These are phyloP conservation scores for Fusarium ramigenum DNA, from an alignment of 2,329 filamentous ascomycete species.

Conservation along the genomic window DNA sequence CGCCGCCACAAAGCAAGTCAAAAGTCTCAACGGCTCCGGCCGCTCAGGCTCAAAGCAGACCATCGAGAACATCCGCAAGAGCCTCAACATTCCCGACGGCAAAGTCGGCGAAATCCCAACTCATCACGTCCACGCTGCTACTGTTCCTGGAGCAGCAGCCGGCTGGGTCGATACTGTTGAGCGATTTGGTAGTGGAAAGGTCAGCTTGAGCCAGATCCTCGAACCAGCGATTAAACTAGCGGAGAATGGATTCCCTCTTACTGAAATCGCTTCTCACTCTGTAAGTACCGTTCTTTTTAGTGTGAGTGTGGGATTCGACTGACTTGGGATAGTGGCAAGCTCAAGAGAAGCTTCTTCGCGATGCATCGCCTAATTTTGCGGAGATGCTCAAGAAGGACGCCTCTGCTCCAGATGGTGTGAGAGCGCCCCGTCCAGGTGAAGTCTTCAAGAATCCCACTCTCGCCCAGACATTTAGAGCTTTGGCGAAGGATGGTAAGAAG, in stretches of 20 bases:
- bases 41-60: constrained; percentile 76
- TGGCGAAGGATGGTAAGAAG: constrained; percentile 83
- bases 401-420: constrained; percentile 71
- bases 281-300: constrained; percentile 58
- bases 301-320: neutral
- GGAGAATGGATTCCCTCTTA: constrained; percentile 90
- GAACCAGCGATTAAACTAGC: constrained; percentile 84
- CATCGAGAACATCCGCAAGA: constrained; percentile 74
- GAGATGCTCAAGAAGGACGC: constrained; percentile 89
- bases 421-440: constrained; percentile 82
- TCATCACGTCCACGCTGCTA: constrained; percentile 80
- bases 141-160: constrained; percentile 88
- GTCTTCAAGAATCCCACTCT: constrained; percentile 87
- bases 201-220: constrained; percentile 80
- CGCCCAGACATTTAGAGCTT: constrained; percentile 80
- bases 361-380: constrained; percentile 83
- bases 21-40: constrained; percentile 93
- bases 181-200: constrained; percentile 87
- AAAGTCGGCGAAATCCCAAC: constrained; percentile 72
- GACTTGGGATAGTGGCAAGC: constrained; percentile 71
- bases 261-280: constrained; percentile 75
- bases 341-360: constrained; percentile 70
- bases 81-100: constrained; percentile 71
- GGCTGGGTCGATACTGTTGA: constrained; percentile 93
- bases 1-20: constrained; percentile 81